A percentile compares a stretch with the other conserved stretches of the same genome.
Conservation (phyloP, 164 flowering plant species). For the Nelumbo lutea region DNA sequence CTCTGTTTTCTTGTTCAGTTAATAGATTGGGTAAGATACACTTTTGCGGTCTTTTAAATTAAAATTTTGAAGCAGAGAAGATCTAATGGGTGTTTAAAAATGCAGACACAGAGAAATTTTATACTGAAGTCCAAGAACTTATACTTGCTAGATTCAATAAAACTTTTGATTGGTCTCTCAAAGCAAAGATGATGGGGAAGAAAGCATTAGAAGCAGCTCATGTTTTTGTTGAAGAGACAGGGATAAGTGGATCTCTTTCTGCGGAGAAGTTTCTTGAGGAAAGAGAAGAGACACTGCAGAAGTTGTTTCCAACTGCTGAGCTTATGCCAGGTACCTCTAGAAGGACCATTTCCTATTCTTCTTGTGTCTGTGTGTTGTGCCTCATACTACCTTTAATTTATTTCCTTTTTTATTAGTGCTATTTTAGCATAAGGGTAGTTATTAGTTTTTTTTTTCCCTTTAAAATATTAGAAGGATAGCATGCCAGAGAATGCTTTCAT, state of each 20-base stretch:
- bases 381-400: too few relatives aligned
- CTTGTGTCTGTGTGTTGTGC: too few relatives aligned
- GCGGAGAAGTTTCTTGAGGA: conserved; percentile 77
- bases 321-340: conserved; percentile 78
- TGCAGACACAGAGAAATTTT: conserved; percentile 91
- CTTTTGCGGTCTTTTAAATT: neutral
- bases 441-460: too few relatives aligned
- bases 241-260: conserved; percentile 67
- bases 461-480: too few relatives aligned
- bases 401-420: too few relatives aligned
- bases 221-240: conserved; percentile 80
- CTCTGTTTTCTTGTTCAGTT: neutral
- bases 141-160: conserved; percentile 75
- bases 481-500: too few relatives aligned
- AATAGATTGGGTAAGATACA: neutral
- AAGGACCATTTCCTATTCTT: neutral
- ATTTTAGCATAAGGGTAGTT: too few relatives aligned
- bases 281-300: conserved; percentile 69
- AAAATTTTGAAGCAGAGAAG: neutral
- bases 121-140: conserved; percentile 81
- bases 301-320: conserved; percentile 67
- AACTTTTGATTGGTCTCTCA: conserved; percentile 87
- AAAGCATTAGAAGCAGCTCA: conserved; percentile 88
- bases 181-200: conserved; percentile 95
- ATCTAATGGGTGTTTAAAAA: conserved; percentile 8